Conservation (phyloP, 2,329 filamentous ascomycete species). For the Fusarium verrucosum region DNA sequence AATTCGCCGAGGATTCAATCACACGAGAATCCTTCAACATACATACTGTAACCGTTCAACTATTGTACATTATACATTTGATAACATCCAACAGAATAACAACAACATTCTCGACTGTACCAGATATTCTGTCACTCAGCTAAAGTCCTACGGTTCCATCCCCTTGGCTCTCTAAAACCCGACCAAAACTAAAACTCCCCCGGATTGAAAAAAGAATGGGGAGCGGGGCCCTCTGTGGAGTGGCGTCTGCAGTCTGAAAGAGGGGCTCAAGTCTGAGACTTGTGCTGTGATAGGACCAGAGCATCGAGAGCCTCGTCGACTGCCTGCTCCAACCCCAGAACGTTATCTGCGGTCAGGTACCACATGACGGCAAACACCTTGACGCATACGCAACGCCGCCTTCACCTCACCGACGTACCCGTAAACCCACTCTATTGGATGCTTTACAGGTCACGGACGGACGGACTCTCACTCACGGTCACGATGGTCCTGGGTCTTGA, state of each 20-base stretch:
- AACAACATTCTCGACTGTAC: neutral
- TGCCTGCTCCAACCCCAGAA: constrained; percentile 28
- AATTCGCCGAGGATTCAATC: neutral
- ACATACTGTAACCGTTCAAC: neutral
- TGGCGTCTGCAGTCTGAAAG: constrained; percentile 14
- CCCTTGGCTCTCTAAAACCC: constrained; percentile 4
- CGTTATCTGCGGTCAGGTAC: constrained; percentile 40
- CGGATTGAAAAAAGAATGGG: constrained; percentile 37
- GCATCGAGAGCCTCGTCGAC: constrained; percentile 6
- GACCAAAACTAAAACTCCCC: too few species aligned
- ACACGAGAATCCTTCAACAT: neutral
- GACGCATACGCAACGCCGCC: constrained; percentile 28
- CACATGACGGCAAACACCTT: constrained; percentile 32
- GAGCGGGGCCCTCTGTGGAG: constrained; percentile 10
- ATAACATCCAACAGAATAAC: neutral
- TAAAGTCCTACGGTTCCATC: neutral
- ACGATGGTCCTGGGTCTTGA: constrained; percentile 28
- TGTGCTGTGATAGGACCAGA: constrained; percentile 28
- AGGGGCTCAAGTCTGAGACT: constrained; percentile 15
- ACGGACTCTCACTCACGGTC: constrained; percentile 37
- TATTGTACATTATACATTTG: neutral
- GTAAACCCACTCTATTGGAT: constrained; percentile 31
- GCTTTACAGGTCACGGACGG: constrained; percentile 40
- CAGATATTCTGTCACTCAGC: constrained; percentile 3
- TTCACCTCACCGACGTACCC: constrained; percentile 41